These are phyloP conservation scores for Lentinula novae-zelandiae DNA, from an alignment of 1,284 basidiomycete genomes.

Conservation along the genomic window DNA sequence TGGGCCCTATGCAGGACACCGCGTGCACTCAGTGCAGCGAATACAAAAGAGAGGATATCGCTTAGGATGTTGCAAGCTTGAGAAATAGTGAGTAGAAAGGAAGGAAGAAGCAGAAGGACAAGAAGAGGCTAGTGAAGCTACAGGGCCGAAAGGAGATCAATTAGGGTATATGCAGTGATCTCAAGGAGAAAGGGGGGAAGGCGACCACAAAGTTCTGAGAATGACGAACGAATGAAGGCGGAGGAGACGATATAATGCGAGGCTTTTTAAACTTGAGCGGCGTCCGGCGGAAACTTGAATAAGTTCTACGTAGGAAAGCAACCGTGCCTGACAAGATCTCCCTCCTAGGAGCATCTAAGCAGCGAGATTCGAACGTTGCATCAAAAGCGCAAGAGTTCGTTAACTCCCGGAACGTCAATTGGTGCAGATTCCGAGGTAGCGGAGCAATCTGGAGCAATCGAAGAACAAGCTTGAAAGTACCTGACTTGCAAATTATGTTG, in stretches of 20 bases:
- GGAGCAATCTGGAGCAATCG: no score
- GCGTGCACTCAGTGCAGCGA: conserved; percentile 6
- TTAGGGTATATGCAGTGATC: background rate
- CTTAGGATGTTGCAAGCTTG: background rate
- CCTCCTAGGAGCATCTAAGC: background rate
- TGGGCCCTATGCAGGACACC: background rate
- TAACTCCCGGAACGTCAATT: no score
- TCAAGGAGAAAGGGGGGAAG: background rate
- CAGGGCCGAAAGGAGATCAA: background rate
- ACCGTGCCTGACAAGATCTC: conserved; percentile 1
- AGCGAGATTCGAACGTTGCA: background rate
- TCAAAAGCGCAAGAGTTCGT: no score
- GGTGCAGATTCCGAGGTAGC: no score
- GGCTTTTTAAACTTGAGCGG: background rate
- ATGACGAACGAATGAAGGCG: background rate
- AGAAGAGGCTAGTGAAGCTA: background rate
- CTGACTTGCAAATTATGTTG: no score
- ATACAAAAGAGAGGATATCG: background rate
- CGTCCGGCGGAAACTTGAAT: background rate
- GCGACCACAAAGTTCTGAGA: background rate
- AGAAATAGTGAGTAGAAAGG: background rate
- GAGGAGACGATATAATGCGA: background rate
- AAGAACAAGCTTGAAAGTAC: no score
- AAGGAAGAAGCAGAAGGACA: background rate
- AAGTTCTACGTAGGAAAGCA: background rate